Evolutionary conservation across 1,284 basidiomycete species (phyloP).

Genomic region (Moesziomyces parantarcticus): DNA sequence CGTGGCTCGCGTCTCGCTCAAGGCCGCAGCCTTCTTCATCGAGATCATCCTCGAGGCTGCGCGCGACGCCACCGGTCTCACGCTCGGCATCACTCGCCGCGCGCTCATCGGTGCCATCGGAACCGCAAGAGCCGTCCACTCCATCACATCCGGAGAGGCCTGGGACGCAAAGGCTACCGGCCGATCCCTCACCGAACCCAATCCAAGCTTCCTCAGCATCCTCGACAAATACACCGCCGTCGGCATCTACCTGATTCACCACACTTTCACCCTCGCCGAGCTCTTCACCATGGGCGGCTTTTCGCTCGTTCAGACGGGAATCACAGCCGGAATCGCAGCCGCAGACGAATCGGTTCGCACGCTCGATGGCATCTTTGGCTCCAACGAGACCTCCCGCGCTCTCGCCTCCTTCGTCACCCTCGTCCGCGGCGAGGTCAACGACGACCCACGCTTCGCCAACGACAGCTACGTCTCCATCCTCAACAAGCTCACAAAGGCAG

Average conservation of each 20-base stretch:
- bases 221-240: slow-evolving; percentile 72
- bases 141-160: slow-evolving; percentile 35
- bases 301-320: slow-evolving; percentile 65
- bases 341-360: slow-evolving; percentile 71
- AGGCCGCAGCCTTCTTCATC: slow-evolving; percentile 61
- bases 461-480: slow-evolving; percentile 53
- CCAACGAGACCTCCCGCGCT: slow-evolving; percentile 71
- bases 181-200: slow-evolving; percentile 2
- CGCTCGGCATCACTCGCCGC: slow-evolving; percentile 55
- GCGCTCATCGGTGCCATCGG: slow-evolving; percentile 58
- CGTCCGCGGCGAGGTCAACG: slow-evolving; percentile 69
- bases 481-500: slow-evolving; percentile 69
- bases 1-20: slow-evolving; percentile 56
- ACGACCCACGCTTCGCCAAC: slow-evolving; percentile 61
- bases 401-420: slow-evolving; percentile 71
- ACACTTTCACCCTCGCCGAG: slow-evolving; percentile 72
- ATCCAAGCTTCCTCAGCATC: slow-evolving; percentile 68
- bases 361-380: slow-evolving; percentile 72
- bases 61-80: slow-evolving; percentile 49
- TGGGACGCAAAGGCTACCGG: slow-evolving; percentile 50
- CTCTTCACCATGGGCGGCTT: slow-evolving; percentile 72
- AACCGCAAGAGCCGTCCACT: slow-evolving; percentile 51
- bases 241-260: slow-evolving; percentile 71
- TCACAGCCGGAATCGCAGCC: slow-evolving; percentile 57
- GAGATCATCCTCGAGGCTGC: slow-evolving; percentile 58